Base-by-base conservation (phyloP, 148 eudicot genomes). In the Fagopyrum tataricum region DNA sequence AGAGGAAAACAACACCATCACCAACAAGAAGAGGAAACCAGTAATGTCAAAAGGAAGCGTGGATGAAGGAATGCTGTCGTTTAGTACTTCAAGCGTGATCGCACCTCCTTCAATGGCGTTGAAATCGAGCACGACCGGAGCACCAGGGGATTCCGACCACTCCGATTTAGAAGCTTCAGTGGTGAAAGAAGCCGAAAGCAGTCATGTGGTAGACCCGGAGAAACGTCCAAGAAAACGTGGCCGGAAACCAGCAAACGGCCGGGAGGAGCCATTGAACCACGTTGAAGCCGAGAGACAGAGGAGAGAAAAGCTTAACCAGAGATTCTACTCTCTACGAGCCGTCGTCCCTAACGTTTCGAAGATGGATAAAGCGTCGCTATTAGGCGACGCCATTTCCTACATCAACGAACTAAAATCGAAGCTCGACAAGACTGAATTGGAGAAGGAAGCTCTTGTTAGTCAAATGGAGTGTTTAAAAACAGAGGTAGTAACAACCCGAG, bases 211-310 rank as follows among this genome's bases (percentile, higher is more conserved):
- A 5, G 88, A 75, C 2, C 77, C 77, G 0, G 97, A 95, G 77
- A 90, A 95, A 47, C 70, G 72, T 72, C 99, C 99, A 0, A 66
- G 92, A 6, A 95, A 95, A 52, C 76, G 99, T 1, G 99, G 99
- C 2, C 74, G 99, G 20, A 95, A 95, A 68, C 99, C 99, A 0
- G 99, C 99, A 0, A 95, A 95, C 40, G 99, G 99, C 0, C 82
- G 99, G 11, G 97, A 91, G 62, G 99, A 95, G 84, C 99, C 99
- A 0, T 75, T 95, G 47, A 91, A 95, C 70, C 99, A 95, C 49
- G 99, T 95, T 0, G 99, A 95, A 61, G 99, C 99, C 0, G 99
- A 95, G 88, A 75, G 99, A 52, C 97, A 91, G 75, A 81, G 99
- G 55, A 74, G 99, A 23, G 99, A 91, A 87, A 95, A 95, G 83